Evolutionary conservation across 2,329 filamentous ascomycete genomes (phyloP).

Genomic region (Graphium sp.): DNA sequence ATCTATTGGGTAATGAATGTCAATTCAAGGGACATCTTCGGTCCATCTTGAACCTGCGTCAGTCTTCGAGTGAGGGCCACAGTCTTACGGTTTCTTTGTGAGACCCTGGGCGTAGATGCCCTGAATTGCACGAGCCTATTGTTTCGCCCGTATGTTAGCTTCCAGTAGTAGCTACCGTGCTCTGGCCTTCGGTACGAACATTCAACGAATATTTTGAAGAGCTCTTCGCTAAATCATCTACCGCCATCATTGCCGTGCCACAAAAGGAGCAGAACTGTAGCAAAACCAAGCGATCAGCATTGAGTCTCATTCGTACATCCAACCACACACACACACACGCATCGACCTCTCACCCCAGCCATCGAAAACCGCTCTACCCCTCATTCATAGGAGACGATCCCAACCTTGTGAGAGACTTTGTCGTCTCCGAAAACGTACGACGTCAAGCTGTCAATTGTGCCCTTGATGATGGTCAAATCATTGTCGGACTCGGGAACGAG

Average conservation of each 20-base stretch:
- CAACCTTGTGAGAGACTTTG: constrained; percentile 22
- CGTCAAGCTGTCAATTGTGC: constrained; percentile 19
- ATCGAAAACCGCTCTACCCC: not conserved
- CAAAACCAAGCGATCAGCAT: constrained; percentile 1
- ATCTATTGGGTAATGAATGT: no score
- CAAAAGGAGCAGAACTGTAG: constrained; percentile 33
- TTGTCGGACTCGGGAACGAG: constrained; percentile 12
- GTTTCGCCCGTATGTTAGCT: constrained; percentile 2
- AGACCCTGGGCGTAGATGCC: constrained; percentile 22
- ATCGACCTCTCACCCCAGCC: not conserved
- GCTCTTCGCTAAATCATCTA: no score
- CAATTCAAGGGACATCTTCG: no score
- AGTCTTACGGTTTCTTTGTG: constrained; percentile 16
- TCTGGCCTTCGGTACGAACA: no score
- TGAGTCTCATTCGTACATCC: not conserved
- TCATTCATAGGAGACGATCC: constrained; percentile 2
- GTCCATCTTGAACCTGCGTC: no score
- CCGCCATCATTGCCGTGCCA: constrained; percentile 22
- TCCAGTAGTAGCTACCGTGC: no score
- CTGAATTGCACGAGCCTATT: constrained; percentile 24
- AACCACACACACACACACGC: not conserved
- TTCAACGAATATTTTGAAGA: no score
- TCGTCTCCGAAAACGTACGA: constrained; percentile 24
- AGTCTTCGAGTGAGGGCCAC: no score
- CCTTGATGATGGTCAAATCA: constrained; percentile 27